Evolutionary conservation across 2,329 filamentous ascomycete genomes (phyloP).

Genomic region (Pseudonectria buxi): DNA sequence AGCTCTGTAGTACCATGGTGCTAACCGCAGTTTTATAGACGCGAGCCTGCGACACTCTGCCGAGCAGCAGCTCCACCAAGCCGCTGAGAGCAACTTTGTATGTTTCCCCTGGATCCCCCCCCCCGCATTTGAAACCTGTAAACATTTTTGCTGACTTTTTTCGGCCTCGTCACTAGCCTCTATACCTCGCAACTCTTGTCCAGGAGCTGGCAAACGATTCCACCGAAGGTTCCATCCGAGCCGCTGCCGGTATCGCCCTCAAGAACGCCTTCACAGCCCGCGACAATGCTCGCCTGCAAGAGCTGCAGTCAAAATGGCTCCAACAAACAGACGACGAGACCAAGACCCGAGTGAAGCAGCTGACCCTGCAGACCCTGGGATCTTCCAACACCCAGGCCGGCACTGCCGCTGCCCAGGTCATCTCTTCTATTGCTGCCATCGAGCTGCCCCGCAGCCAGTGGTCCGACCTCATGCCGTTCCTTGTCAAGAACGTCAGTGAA

Average conservation of each 20-base stretch:
- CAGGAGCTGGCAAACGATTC: constrained; percentile 90
- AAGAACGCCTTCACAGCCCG: constrained; percentile 98
- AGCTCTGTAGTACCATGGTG: constrained; percentile 9
- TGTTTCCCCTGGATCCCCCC: constrained; percentile 22
- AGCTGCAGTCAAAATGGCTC: constrained; percentile 91
- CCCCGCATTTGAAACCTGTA: constrained; percentile 8
- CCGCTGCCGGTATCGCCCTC: constrained; percentile 88
- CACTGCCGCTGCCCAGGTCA: constrained; percentile 86
- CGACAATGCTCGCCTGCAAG: constrained; percentile 78
- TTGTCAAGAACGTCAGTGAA: constrained; percentile 88
- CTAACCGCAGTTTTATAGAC: constrained; percentile 54
- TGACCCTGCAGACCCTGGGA: constrained; percentile 79
- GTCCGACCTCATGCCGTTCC: constrained; percentile 78
- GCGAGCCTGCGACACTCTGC: constrained; percentile 81
- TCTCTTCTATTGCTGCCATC: constrained; percentile 89
- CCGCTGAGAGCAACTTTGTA: constrained; percentile 94
- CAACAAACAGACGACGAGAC: constrained; percentile 72
- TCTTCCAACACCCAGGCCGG: constrained; percentile 78
- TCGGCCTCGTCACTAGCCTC: constrained; percentile 51
- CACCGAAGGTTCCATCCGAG: constrained; percentile 75
- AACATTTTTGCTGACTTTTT: constrained; percentile 19
- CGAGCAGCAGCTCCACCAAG: constrained; percentile 88
- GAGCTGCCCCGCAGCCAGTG: constrained; percentile 91
- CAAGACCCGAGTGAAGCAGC: constrained; percentile 80
- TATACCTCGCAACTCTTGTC: constrained; percentile 88